Evolutionary conservation across 305 asterid genomes (phyloP).

Genomic region (Fraxinus xanthoxyloides): DNA sequence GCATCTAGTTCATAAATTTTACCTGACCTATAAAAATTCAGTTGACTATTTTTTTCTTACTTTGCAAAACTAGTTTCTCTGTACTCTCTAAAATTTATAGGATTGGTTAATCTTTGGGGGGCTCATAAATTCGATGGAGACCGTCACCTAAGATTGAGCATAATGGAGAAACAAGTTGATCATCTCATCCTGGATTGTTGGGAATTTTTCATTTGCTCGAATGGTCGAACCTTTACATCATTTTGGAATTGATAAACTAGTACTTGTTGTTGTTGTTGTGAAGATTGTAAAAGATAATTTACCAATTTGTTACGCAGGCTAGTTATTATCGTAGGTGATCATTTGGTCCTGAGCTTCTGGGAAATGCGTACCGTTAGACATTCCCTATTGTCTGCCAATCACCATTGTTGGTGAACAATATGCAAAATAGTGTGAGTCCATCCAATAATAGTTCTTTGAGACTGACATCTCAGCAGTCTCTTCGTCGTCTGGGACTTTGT

Average conservation of each 20-base stretch:
- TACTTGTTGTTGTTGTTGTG: neutral
- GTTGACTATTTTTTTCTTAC: neutral
- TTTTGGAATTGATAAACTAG: neutral
- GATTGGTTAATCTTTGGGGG: neutral
- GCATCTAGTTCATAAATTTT: neutral
- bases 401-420: slow-evolving; percentile 31
- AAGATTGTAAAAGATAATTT: slow-evolving; percentile 16
- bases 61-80: neutral
- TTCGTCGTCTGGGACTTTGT: slow-evolving; percentile 86
- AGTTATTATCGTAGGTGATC: slow-evolving; percentile 31
- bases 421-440: slow-evolving; percentile 77
- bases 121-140: neutral
- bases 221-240: neutral
- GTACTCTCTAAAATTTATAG: neutral
- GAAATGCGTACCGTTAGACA: slow-evolving; percentile 30
- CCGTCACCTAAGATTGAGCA: neutral
- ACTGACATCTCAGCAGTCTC: slow-evolving; percentile 75
- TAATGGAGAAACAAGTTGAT: neutral
- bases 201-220: neutral
- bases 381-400: slow-evolving; percentile 22
- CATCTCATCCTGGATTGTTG: neutral
- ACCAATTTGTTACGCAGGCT: slow-evolving; percentile 36
- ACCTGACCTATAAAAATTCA: neutral
- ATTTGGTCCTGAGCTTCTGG: slow-evolving; percentile 20
- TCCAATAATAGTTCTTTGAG: slow-evolving; percentile 71